Percentiles rank a stretch among this genome's conserved stretches.
Conservation (phyloP, 306 rosid genomes). For the Pyrus pyrifolia region DNA sequence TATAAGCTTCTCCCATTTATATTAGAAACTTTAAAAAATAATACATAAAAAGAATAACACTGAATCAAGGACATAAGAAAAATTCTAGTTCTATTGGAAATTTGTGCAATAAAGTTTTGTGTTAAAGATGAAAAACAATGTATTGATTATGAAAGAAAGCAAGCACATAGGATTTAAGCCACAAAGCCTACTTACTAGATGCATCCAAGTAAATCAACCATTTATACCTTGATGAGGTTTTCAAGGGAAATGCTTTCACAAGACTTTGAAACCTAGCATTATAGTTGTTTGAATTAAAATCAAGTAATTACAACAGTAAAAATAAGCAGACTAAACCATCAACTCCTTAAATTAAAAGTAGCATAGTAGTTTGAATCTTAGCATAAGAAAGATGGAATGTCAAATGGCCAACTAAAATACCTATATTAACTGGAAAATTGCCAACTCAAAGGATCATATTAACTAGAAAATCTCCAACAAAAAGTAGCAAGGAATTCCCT, state of each 20-base stretch:
- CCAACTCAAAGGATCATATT: no score
- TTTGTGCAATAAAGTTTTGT: no score
- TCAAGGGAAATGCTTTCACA: slow-evolving; percentile 50
- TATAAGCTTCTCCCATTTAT: no score
- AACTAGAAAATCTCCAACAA: no score
- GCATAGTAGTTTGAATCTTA: no score
- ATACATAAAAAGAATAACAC: background rate
- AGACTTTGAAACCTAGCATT: slow-evolving; percentile 16
- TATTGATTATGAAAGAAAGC: background rate
- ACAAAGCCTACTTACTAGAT: slow-evolving; percentile 5
- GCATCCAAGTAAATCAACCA: slow-evolving; percentile 9
- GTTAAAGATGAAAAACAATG: background rate
- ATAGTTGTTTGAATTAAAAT: no score
- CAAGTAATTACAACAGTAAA: no score
- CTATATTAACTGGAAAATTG: no score
- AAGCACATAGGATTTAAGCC: background rate
- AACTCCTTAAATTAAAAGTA: no score
- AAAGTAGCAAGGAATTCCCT: no score
- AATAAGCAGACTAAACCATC: background rate
- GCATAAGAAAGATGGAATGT: no score
- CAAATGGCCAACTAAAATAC: no score
- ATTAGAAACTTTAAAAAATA: background rate
- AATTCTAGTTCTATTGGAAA: background rate
- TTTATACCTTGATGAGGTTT: slow-evolving; percentile 85
- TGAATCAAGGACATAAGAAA: background rate